Base-by-base conservation (phyloP, 331 rosid species). In the Rosa hybrid region DNA sequence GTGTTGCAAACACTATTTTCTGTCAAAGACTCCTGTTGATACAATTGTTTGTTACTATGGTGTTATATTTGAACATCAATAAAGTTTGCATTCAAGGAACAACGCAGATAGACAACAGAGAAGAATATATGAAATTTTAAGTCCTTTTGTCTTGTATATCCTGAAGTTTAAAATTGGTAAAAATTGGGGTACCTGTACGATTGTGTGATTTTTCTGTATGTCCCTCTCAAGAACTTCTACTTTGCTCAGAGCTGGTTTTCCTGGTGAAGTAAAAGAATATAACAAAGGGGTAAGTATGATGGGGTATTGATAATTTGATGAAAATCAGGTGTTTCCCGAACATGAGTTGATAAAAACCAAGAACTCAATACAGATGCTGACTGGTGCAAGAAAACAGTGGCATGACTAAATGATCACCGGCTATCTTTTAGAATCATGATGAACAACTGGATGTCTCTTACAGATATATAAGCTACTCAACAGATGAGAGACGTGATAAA, bases 241-340 rank as follows among this genome's bases (percentile, higher is more conserved):
- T 79, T 75, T 86, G 84, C 97, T 95, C 77, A 87, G 88, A 41
- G 99, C 91, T 70, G 93, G 96, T 86, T 93, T 95, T 65, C 99
- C 99, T 93, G 88, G 81, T 81, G 71, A 83, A 76, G 78, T 49
- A 6, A 68, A 76, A 78, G 77, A 60, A 71, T 59, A 25, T 59
- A n/a, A 25, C 13, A 76, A 80, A 45, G 11, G 13, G 49, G 57
- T 73, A 68, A 69, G 53, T 70, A 70, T 70, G 76, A 75, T 46
- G 14, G 42, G 56, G 20, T 56, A 50, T 5, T 60, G 34, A 44
- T 30, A n/a, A 8, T 39, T 59, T 27, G 57, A 63, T 60, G 75
- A 63, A 82, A 51, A 44, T 68, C 45, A 60, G 48, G 16, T 0
- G 8, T 17, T 12, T 5, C 34, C 38, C 62, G 17, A 49, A 60